Evolutionary conservation across 257 asterid genomes (phyloP), one percentile per base, ranked within the genome.

Genomic region (Solanum corneliomulleri): DNA sequence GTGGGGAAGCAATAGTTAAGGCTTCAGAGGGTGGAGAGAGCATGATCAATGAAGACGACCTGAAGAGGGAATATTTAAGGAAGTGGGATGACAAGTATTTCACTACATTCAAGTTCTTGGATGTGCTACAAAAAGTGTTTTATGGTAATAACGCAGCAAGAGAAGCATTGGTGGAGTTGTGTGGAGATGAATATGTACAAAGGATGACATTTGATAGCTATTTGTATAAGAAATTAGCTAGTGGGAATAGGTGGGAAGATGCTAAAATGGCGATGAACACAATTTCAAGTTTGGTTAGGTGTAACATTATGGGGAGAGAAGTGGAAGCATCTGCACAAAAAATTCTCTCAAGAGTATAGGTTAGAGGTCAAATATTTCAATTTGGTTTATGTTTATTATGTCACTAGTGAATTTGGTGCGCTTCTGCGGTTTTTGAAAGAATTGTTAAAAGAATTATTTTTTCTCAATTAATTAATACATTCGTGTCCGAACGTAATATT

Each of bases 151-250:
- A 95, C 89, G 95, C 95, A 64, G 95, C 92, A 18, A 90, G 96
- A 83, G 98, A 95, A 89, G 98, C 98, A 86, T 89, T 95, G 92
- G 98, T 95, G 89, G 98, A 95, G 93, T 87, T 95, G 90, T 94
- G 98, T 78, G 98, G 96, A 56, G 90, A 90, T 23, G 98, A 94
- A 88, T 95, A 94, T 76, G 98, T 95, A 89, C 98, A 95, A 86
- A 88, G 94, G 89, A 94, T 95, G 95, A 93, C 98, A 87, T 95
- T 95, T 69, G 97, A 94, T 86, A 95, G 98, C 93, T 95, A 94
- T 83, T 75, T 94, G 92, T 94, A 95, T 58, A 94, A 95, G 94
- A 93, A 88, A 21, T 39, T 95, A 90, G 95, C 97, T 9, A 89
- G 75, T 77, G 96, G 98, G 83, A 90, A 93, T 71, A 85, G 91